Evolutionary conservation across 495 filamentous ascomycete species (phyloP).

Genomic region (Emericellopsis terricola): DNA sequence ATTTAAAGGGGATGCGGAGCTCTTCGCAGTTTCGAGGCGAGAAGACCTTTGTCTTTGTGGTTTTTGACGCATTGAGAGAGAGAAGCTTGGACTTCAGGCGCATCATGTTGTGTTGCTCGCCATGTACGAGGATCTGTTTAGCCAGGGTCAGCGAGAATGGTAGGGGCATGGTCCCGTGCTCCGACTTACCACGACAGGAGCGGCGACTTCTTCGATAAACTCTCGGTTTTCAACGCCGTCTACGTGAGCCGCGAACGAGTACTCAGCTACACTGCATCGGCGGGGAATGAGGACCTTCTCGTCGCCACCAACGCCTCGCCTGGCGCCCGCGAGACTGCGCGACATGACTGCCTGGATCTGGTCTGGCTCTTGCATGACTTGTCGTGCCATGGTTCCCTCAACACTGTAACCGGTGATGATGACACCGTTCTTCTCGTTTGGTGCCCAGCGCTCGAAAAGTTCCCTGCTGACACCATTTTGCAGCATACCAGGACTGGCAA

Average conservation of each 20-base stretch:
- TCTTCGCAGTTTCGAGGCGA: conserved; percentile 90
- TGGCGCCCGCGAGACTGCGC: conserved; percentile 32
- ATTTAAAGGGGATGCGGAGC: conserved; percentile 82
- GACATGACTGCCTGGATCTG: conserved; percentile 88
- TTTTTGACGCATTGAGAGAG: conserved; percentile 70
- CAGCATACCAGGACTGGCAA: conserved; percentile 92
- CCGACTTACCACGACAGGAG: conserved; percentile 70
- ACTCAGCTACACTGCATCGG: conserved; percentile 79
- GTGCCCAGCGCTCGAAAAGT: conserved; percentile 87
- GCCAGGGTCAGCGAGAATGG: background rate
- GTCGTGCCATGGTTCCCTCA: conserved; percentile 95
- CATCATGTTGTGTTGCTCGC: conserved; percentile 97
- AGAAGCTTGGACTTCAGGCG: conserved; percentile 84
- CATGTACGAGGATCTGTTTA: conserved; percentile 75
- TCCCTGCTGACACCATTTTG: conserved; percentile 89
- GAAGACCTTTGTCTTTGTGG: conserved; percentile 70
- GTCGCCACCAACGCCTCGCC: conserved; percentile 37
- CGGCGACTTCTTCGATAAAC: conserved; percentile 83
- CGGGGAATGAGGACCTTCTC: conserved; percentile 85
- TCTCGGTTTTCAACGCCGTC: conserved; percentile 89
- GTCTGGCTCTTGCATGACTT: conserved; percentile 82
- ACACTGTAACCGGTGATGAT: conserved; percentile 97
- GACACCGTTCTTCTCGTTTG: conserved; percentile 84
- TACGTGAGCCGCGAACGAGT: conserved; percentile 89
- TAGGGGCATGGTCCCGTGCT: background rate